These are phyloP conservation scores for Anthoceros angustus DNA, from an alignment of 225 moss, liverwort and hornwort genomes.

Conservation along the genomic window DNA sequence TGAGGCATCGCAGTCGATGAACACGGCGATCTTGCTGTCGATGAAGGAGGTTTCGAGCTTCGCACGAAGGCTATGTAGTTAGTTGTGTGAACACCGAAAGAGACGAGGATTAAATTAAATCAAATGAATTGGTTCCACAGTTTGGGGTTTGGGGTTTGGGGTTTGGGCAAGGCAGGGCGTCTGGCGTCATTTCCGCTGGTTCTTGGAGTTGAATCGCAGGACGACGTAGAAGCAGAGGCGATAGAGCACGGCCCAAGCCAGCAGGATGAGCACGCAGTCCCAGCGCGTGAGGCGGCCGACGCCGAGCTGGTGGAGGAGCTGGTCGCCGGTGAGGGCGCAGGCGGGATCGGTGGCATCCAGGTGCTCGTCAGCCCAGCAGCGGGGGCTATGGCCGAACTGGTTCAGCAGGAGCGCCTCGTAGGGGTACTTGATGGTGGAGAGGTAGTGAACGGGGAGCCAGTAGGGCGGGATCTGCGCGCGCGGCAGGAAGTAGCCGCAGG, in stretches of 20 bases:
- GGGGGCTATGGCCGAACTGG: conserved; percentile 9
- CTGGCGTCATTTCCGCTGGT: conserved; percentile 7
- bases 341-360: not conserved
- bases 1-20: too few relatives aligned
- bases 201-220: conserved; percentile 16
- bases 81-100: too few relatives aligned
- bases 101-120: too few relatives aligned
- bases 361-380: not conserved
- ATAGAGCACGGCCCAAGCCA: conserved; percentile 12
- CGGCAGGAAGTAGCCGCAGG: conserved; percentile 14
- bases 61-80: too few relatives aligned
- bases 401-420: conserved; percentile 17
- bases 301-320: not conserved
- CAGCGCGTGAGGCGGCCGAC: conserved; percentile 5
- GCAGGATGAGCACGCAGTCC: conserved; percentile 5
- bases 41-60: too few relatives aligned
- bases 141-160: too few relatives aligned
- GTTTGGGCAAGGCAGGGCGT: too few relatives aligned
- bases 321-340: conserved; percentile 6
- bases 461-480: conserved; percentile 7
- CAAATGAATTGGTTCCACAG: too few relatives aligned
- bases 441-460: conserved; percentile 16
- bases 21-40: too few relatives aligned
- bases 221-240: conserved; percentile 17
- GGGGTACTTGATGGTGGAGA: conserved; percentile 19